A percentile compares a stretch with the other conserved stretches of the same genome.
Evolutionary conservation across 1,284 basidiomycete genomes (phyloP).

Genomic region (Fomitopsis palustris): DNA sequence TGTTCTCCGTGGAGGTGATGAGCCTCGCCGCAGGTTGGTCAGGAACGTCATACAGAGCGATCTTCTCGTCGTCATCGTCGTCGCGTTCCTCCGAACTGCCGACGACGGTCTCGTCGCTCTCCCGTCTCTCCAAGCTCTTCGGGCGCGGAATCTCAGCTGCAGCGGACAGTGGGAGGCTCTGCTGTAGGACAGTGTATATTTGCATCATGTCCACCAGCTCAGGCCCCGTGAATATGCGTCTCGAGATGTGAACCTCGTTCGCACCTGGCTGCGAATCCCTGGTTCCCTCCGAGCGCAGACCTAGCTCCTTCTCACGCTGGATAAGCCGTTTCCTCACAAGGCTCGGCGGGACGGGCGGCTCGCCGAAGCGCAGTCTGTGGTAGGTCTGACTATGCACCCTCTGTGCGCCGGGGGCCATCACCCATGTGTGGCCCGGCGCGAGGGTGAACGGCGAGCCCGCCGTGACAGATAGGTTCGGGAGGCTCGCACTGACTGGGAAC

Average conservation of each 20-base stretch:
- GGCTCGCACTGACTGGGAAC: neutral
- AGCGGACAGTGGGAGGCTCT: neutral
- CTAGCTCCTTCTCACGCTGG: neutral
- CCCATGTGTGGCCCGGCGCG: neutral
- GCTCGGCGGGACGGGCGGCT: constrained; percentile 28
- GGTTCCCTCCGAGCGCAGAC: neutral
- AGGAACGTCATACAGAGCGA: too few relatives aligned
- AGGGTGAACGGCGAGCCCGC: neutral
- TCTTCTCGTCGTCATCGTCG: neutral
- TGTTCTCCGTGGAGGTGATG: neutral
- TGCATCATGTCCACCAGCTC: too few relatives aligned
- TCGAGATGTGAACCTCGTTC: neutral
- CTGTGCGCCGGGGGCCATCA: constrained; percentile 7
- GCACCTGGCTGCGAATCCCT: neutral
- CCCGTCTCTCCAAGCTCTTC: constrained; percentile 2
- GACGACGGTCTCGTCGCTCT: constrained; percentile 14
- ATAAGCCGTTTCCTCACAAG: constrained; percentile 24
- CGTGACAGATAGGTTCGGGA: neutral
- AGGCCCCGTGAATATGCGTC: too few relatives aligned
- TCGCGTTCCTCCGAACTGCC: neutral
- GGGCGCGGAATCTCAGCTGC: neutral
- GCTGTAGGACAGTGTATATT: too few relatives aligned
- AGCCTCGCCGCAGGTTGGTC: neutral
- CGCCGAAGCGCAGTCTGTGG: constrained; percentile 19
- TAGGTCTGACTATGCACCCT: constrained; percentile 22